A percentile compares a stretch with the other conserved stretches of the same genome.
Evolutionary conservation across 1,284 basidiomycete species (phyloP).

Genomic region (Sporisorium graminicola): DNA sequence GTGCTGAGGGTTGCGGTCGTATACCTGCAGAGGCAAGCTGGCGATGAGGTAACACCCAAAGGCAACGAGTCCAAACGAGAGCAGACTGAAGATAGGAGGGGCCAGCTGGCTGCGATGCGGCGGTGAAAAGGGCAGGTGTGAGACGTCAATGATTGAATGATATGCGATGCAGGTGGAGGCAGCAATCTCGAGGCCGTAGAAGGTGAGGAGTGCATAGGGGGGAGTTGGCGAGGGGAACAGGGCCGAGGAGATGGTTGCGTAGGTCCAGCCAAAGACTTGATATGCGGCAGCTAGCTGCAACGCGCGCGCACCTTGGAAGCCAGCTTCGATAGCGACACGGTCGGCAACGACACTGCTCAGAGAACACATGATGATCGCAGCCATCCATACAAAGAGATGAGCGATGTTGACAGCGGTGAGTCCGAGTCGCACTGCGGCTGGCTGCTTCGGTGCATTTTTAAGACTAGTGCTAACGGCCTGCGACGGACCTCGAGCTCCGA

Average conservation of each 20-base stretch:
- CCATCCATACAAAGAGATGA: slow-evolving; percentile 23
- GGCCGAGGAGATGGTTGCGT: slow-evolving; percentile 5
- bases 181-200: slow-evolving; percentile 18
- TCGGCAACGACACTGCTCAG: neutral
- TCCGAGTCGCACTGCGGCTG: slow-evolving; percentile 11
- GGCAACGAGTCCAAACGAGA: slow-evolving; percentile 7
- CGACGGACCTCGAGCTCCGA: neutral
- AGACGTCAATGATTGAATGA: slow-evolving; percentile 23
- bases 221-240: slow-evolving; percentile 32
- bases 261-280: slow-evolving; percentile 24
- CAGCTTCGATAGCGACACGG: slow-evolving; percentile 15
- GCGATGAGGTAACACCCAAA: slow-evolving; percentile 21
- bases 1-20: slow-evolving; percentile 32
- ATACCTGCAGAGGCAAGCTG: slow-evolving; percentile 37
- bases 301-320: slow-evolving; percentile 9
- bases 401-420: slow-evolving; percentile 19
- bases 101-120: slow-evolving; percentile 18
- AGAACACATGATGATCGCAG: slow-evolving; percentile 7
- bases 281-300: slow-evolving; percentile 17
- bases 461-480: neutral
- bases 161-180: slow-evolving; percentile 17
- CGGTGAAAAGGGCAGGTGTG: slow-evolving; percentile 18
- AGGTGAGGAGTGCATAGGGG: slow-evolving; percentile 22
- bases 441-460: slow-evolving; percentile 8
- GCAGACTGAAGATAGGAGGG: slow-evolving; percentile 22